A percentile compares a stretch with the other conserved stretches of the same genome.
Conservation (phyloP, 1,284 basidiomycete species). For the Rhodofomes roseus region DNA sequence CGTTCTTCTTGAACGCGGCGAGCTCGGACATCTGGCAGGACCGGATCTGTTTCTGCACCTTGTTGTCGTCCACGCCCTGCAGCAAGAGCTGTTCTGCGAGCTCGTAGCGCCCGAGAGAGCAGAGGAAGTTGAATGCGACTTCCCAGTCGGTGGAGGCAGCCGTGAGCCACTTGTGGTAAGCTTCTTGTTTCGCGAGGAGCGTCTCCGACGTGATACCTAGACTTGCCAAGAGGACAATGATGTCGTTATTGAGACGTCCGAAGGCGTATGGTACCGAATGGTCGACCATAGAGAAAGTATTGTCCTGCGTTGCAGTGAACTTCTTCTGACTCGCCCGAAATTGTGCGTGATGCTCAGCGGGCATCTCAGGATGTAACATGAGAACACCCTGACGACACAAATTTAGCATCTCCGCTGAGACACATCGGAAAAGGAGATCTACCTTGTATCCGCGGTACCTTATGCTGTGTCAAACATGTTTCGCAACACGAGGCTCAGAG, state of each 20-base stretch:
- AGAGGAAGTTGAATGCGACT: conserved; percentile 52
- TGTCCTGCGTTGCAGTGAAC: conserved; percentile 48
- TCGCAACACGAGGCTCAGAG: background rate
- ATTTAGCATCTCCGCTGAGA: no score
- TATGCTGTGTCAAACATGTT: background rate
- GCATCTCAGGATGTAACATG: conserved; percentile 57
- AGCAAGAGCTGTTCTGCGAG: conserved; percentile 51
- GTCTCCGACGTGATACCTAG: conserved; percentile 55
- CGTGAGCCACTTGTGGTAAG: conserved; percentile 54
- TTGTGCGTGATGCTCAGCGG: conserved; percentile 43
- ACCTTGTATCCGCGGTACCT: conserved; percentile 59
- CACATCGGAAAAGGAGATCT: no score
- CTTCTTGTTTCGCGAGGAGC: conserved; percentile 49
- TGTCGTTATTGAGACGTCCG: conserved; percentile 63
- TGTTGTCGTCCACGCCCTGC: conserved; percentile 46
- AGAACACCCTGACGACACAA: conserved; percentile 54
- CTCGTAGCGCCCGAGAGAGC: conserved; percentile 42
- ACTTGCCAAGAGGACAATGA: conserved; percentile 59
- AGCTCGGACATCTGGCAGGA: conserved; percentile 46
- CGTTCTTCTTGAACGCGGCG: conserved; percentile 48
- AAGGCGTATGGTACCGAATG: conserved; percentile 59
- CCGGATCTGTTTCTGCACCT: conserved; percentile 38
- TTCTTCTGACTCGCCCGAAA: conserved; percentile 69
- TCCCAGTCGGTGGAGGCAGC: conserved; percentile 41
- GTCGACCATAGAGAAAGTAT: conserved; percentile 62